Evolutionary conservation across 2,329 filamentous ascomycete genomes (phyloP).

Genomic region (Gnomoniopsis smithogilvyi): DNA sequence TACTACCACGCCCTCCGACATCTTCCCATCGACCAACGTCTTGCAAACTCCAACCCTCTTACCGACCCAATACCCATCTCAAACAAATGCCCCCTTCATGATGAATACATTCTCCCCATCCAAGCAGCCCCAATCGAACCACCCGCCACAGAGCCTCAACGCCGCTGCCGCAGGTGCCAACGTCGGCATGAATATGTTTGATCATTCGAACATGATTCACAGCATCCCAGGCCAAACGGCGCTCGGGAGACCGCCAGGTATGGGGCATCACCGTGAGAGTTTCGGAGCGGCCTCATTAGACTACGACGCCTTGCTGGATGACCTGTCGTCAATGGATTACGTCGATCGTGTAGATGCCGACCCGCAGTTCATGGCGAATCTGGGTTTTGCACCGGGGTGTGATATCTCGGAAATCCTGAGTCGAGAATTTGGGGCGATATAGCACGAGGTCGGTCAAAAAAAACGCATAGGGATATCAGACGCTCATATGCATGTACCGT

Average conservation of each 20-base stretch:
- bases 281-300: conserved; percentile 33
- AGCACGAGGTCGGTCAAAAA: too few relatives aligned
- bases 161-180: neutral
- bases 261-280: conserved; percentile 18
- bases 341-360: conserved; percentile 50
- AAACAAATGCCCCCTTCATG: conserved; percentile 6
- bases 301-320: conserved; percentile 51
- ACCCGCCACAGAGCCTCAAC: neutral
- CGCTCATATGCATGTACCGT: too few relatives aligned
- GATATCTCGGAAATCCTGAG: conserved; percentile 43
- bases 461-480: too few relatives aligned
- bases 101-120: conserved; percentile 6
- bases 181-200: conserved; percentile 4
- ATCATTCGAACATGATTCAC: conserved; percentile 6
- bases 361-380: conserved; percentile 63
- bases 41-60: conserved; percentile 9
- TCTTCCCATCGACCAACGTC: conserved; percentile 1
- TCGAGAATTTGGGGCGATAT: conserved; percentile 34
- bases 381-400: conserved; percentile 61
- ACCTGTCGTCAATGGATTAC: conserved; percentile 49
- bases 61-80: conserved; percentile 4
- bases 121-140: conserved; percentile 1
- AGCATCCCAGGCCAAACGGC: conserved; percentile 6
- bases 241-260: conserved; percentile 15
- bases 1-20: conserved; percentile 1